These are phyloP conservation scores for Volvox carteri DNA, from an alignment of 163 green algal species.

Conservation along the genomic window DNA sequence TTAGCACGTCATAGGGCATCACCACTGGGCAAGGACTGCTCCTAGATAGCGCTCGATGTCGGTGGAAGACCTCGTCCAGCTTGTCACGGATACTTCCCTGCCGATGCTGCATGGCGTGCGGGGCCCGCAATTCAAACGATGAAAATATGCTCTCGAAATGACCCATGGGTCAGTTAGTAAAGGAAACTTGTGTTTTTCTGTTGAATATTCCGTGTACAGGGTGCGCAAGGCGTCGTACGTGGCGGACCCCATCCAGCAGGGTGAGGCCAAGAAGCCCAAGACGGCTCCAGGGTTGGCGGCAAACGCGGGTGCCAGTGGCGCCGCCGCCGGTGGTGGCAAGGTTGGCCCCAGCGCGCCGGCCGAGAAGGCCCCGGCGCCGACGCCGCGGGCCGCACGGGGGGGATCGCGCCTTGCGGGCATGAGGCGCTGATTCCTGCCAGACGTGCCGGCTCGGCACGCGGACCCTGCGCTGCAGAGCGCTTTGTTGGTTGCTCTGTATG, in stretches of 20 bases:
- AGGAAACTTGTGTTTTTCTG: not conserved
- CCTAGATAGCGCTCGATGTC: not conserved
- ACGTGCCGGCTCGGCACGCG: too few species aligned
- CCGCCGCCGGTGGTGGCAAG: not conserved
- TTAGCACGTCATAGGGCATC: too few species aligned
- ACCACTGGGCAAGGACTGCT: too few species aligned
- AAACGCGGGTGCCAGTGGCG: not conserved
- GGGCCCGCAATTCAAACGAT: too few species aligned
- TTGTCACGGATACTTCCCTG: not conserved
- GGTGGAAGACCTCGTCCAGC: not conserved
- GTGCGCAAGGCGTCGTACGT: conserved; percentile 72
- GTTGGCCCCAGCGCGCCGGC: not conserved
- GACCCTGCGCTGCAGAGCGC: not conserved
- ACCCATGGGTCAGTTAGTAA: too few species aligned
- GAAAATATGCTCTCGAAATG: too few species aligned
- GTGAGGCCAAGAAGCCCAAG: conserved; percentile 41
- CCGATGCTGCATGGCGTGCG: not conserved
- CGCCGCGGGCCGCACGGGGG: not conserved
- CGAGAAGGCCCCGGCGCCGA: conserved; percentile 29
- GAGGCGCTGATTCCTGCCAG: not conserved
- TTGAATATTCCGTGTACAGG: conserved; percentile 1
- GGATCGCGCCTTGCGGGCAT: conserved; percentile 1
- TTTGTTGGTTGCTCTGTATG: not conserved
- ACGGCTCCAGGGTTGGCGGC: not conserved
- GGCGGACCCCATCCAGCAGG: conserved; percentile 70